Evolutionary conservation across 768 basidiomycete species (phyloP), one percentile per base, ranked within the genome.

Genomic region (Boletus tylopilopsis): DNA sequence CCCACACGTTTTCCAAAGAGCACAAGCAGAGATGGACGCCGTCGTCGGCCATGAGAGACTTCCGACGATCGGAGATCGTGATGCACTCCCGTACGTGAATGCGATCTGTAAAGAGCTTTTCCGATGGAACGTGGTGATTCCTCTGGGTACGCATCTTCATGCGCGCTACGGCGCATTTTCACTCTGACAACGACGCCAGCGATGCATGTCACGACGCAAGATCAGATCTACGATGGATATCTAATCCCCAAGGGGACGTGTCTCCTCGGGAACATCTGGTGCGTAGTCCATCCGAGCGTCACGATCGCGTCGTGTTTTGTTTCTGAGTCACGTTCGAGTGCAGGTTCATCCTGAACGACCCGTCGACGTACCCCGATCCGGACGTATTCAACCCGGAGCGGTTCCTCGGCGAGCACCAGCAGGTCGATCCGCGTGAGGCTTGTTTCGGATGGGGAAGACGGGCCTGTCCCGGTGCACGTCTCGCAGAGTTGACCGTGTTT

Each of bases 181-280:
- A 2, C 11, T 22, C 33, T 34, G 35, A 29, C 16, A 30, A 5
- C 29, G 16, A 19, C 4, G 5, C 23, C 10, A 56, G 50, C 3
- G 2, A 18, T 38, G 15, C 58, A 57, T 29, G 40, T 43, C 37
- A 40, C 33, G 11, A 46, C 39, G 16, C 40, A 62, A 22, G 63
- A 67, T 9, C n/a, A 47, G 2, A 25, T 47, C 37, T 54, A 57
- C 21, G 34, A 62, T 4, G 64, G 61, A 4, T 57, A 56, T 24
- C 10, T 54, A 0, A 66, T 67, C 3, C 54, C 59, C 1, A 57
- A 59, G 15, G 64, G 61, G 21, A 34, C 50, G 0, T 8, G 33
- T 12, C 25, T 53, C 2, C 3, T 55, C 6, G 19, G 19, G 10
- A 62, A 54, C 6, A 18, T 39, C 23, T 56, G 54, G 60, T 58